A percentile compares a stretch with the other conserved stretches of the same genome.
phyloP scores from a whole-genome alignment of 2,329 filamentous ascomycete species.

The Eutypella sp. region DNA sequence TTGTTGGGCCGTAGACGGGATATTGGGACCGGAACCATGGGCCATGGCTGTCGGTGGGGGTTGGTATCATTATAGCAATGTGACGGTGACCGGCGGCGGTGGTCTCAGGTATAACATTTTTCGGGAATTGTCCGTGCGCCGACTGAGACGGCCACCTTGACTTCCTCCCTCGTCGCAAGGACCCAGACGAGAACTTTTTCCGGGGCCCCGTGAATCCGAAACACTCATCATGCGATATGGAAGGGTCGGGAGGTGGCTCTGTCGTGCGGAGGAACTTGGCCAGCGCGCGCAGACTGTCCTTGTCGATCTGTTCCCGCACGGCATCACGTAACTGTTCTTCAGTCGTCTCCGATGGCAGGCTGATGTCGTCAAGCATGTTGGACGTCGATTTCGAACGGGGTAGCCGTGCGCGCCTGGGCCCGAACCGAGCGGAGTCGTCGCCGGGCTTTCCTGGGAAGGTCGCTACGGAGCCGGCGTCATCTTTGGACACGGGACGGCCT shows the following conservation, averaged over 20 bases:
- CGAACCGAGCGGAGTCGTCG: not conserved
- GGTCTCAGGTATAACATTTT: constrained; percentile 11
- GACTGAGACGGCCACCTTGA: constrained; percentile 6
- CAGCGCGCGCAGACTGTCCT: constrained; percentile 14
- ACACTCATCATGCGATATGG: constrained; percentile 11
- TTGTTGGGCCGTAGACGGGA: constrained; percentile 11
- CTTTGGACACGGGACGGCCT: not conserved
- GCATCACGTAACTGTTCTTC: constrained; percentile 9
- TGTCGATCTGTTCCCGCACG: constrained; percentile 12
- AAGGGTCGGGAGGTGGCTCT: constrained; percentile 12
- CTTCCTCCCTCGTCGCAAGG: constrained; percentile 14
- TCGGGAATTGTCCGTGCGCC: constrained; percentile 9
- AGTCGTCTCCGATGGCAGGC: constrained; percentile 1
- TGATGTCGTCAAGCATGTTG: constrained; percentile 16
- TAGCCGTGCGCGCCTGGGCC: constrained; percentile 9
- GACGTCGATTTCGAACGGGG: constrained; percentile 23
- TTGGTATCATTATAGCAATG: constrained; percentile 13
- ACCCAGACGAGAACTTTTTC: constrained; percentile 16
- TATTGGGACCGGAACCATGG: constrained; percentile 18
- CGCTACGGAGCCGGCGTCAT: not conserved
- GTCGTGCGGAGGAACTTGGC: constrained; percentile 18
- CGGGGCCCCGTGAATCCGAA: constrained; percentile 6
- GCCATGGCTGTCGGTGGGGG: constrained; percentile 2
- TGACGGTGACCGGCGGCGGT: constrained; percentile 12
- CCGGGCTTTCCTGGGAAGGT: not conserved